phyloP scores from a whole-genome alignment of 73 alveolate species.

The Paramecium sexaurelia region DNA sequence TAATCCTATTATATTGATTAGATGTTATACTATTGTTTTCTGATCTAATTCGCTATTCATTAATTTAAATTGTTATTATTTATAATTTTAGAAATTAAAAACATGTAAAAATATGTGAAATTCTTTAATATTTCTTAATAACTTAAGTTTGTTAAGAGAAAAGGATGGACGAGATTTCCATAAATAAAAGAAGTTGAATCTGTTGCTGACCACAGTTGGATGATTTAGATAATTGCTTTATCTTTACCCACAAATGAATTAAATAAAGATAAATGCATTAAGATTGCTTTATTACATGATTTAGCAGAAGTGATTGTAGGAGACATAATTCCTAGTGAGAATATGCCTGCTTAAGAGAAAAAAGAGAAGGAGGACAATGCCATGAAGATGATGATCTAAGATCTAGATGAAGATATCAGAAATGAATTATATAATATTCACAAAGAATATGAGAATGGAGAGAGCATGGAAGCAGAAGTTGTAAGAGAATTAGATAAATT shows the following conservation, averaged over 20 bases:
- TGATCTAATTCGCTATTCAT: background rate
- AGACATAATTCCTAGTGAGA: conserved; percentile 69
- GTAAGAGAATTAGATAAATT: background rate
- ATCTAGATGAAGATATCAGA: conserved; percentile 43
- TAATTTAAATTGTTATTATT: background rate
- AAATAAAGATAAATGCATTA: conserved; percentile 56
- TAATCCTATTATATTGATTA: background rate
- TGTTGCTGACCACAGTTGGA: conserved; percentile 64
- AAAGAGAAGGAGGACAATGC: conserved; percentile 59
- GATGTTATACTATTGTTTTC: background rate
- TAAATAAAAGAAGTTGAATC: conserved; percentile 1
- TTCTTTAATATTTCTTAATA: conserved; percentile 10
- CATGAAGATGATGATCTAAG: background rate
- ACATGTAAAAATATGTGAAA: background rate
- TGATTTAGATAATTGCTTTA: conserved; percentile 18
- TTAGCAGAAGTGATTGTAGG: conserved; percentile 71
- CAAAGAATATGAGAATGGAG: conserved; percentile 31
- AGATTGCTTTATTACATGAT: conserved; percentile 69
- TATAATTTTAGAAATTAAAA: background rate
- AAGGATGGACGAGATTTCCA: conserved; percentile 57
- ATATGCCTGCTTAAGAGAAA: conserved; percentile 58
- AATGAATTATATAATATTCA: conserved; percentile 62
- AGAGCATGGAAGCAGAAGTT: background rate
- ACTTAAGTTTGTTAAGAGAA: conserved; percentile 31
- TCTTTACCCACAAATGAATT: conserved; percentile 30